phyloP scores from a whole-genome alignment of 1,284 basidiomycete species.

The Pyrrhoderma noxium region DNA sequence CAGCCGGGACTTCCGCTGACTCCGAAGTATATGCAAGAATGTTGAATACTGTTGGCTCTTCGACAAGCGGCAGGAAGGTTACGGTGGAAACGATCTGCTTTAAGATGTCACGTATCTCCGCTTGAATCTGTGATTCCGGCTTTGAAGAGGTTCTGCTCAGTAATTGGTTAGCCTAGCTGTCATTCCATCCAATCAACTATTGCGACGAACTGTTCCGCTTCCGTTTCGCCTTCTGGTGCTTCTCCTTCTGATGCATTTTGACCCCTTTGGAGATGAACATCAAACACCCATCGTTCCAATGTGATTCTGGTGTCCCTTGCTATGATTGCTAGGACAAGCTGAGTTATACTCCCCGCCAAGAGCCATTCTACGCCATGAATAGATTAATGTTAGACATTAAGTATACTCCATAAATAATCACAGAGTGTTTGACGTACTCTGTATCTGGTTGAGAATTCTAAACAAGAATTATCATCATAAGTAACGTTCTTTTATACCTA shows the following conservation, averaged over 20 bases:
- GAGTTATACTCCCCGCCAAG: slow-evolving; percentile 80
- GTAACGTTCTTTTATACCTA: too few species aligned
- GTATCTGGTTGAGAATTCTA: slow-evolving; percentile 82
- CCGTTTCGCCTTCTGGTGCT: slow-evolving; percentile 7
- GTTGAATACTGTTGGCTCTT: slow-evolving; percentile 93
- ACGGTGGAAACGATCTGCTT: slow-evolving; percentile 98
- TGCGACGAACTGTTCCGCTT: neutral
- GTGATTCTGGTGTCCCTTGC: slow-evolving; percentile 89
- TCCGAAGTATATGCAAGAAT: slow-evolving; percentile 91
- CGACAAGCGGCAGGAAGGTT: slow-evolving; percentile 92
- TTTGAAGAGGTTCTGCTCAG: slow-evolving; percentile 44
- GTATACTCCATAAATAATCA: neutral
- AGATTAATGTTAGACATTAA: slow-evolving; percentile 8
- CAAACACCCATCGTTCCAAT: slow-evolving; percentile 97
- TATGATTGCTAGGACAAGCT: slow-evolving; percentile 93
- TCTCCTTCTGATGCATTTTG: slow-evolving; percentile 33
- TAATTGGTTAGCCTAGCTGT: neutral
- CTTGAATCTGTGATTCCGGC: slow-evolving; percentile 89
- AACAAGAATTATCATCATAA: slow-evolving; percentile 1
- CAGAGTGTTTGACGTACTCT: slow-evolving; percentile 72
- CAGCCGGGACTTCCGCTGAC: slow-evolving; percentile 80
- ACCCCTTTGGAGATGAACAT: slow-evolving; percentile 75
- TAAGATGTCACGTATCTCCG: slow-evolving; percentile 95
- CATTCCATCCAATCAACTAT: neutral
- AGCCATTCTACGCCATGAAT: slow-evolving; percentile 69